Evolutionary conservation across 2,329 filamentous ascomycete genomes (phyloP), one percentile per base, ranked within the genome.

Genomic region (Fusarium napiforme): DNA sequence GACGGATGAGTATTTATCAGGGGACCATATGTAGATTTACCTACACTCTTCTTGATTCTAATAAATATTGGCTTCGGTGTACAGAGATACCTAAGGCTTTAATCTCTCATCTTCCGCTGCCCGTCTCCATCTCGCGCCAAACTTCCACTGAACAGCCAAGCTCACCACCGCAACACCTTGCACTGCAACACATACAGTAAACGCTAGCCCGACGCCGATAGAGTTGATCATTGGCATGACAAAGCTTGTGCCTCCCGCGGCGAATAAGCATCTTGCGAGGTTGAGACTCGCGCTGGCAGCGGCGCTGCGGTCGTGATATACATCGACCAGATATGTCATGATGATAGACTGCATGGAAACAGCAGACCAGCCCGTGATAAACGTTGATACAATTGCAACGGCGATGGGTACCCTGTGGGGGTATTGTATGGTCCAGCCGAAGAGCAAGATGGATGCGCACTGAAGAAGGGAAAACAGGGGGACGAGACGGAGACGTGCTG

Each of bases 281-380:
- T 89, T 90, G 30, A 89, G 74, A 49, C 84, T 86, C 0, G 88
- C 88, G 49, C 83, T 88, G 0, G 87, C 87, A 0, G 87, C 87
- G 1, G 87, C 87, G 63, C 85, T 86, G 15, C 80, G 79, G 18
- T 84, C 83, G 0, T 84, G 83, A 66, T 87, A 89, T 1, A 89
- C 78, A 71, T 90, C 88, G 7, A 89, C 84, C 0, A 89, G 80
- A 63, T 87, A 88, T 0, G 87, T 89, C 78, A 83, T 86, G 36
- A 87, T 81, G 2, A 85, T 74, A 3, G 83, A 85, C 43, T 87
- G 83, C 7, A 82, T 86, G 1, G 86, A 87, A 9, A 87, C 81
- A 0, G 84, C 83, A 0, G 86, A 83, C 86, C 86, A 88, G 8
- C 87, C 87, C 0, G 85, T 85, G 42, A 88, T 79, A 60, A 89